Percentiles rank a stretch among this genome's conserved stretches.
phyloP scores from a whole-genome alignment of 768 basidiomycete genomes.

The Asterophora parasitica region DNA sequence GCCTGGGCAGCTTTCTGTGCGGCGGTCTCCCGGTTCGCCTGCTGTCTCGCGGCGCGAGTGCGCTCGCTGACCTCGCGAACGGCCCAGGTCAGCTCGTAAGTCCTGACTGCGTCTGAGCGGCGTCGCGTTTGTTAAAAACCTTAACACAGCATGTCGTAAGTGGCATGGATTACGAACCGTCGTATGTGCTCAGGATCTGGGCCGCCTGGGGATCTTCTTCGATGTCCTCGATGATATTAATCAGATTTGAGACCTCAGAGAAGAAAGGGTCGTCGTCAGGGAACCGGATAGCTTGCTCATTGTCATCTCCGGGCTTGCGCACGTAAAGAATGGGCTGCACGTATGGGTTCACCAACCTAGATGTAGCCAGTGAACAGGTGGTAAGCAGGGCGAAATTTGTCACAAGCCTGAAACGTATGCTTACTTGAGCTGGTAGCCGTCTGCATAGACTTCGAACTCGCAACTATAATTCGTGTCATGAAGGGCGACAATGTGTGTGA shows the following conservation, averaged over 20 bases:
- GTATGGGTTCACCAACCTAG: conserved; percentile 86
- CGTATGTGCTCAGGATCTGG: conserved; percentile 78
- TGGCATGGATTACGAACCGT: conserved; percentile 45
- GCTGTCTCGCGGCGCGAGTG: conserved; percentile 45
- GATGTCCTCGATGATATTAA: conserved; percentile 86
- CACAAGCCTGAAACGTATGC: conserved; percentile 17
- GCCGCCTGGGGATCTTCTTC: conserved; percentile 80
- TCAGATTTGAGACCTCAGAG: conserved; percentile 86
- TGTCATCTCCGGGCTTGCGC: conserved; percentile 78
- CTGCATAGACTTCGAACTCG: conserved; percentile 90
- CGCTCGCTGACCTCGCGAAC: conserved; percentile 78
- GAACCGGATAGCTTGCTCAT: conserved; percentile 66
- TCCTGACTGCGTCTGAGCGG: conserved; percentile 69
- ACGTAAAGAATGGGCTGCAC: conserved; percentile 85
- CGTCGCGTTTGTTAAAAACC: conserved; percentile 1
- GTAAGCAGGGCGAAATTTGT: conserved; percentile 5
- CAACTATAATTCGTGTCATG: conserved; percentile 94
- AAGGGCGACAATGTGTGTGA: conserved; percentile 86
- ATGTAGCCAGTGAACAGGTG: not conserved
- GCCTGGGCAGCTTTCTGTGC: conserved; percentile 6
- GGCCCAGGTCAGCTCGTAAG: conserved; percentile 92
- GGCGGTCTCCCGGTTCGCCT: conserved; percentile 26
- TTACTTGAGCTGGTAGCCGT: conserved; percentile 88
- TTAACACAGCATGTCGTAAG: not conserved
- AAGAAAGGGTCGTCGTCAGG: conserved; percentile 90